These are phyloP conservation scores for Heliamphora exappendiculata DNA, from an alignment of 148 eudicot genomes.

Conservation along the genomic window DNA sequence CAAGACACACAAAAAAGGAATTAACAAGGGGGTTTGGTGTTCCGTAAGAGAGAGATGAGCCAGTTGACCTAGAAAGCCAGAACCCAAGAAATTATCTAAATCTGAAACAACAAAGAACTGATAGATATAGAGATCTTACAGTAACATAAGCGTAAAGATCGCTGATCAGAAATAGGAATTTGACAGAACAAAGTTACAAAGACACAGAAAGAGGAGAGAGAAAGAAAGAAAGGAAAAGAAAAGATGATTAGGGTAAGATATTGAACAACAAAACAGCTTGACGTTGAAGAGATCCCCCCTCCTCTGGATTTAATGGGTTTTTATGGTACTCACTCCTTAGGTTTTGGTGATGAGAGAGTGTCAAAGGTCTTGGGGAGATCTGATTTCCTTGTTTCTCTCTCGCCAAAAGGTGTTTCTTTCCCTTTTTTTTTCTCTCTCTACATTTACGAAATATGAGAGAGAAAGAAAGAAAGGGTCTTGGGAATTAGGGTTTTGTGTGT, in stretches of 20 bases:
- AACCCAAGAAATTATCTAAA: neutral
- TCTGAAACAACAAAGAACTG: neutral
- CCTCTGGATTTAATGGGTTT: neutral
- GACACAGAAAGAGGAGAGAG: neutral
- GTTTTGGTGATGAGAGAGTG: conserved; percentile 5
- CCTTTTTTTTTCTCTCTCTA: neutral
- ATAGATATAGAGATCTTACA: neutral
- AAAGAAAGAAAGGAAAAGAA: neutral
- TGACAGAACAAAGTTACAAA: no score
- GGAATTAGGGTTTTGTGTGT: conserved; percentile 13
- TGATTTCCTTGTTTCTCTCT: conserved; percentile 9
- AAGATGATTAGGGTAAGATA: neutral
- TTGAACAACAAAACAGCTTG: neutral
- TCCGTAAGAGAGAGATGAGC: neutral
- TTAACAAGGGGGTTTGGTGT: neutral
- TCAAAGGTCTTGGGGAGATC: conserved; percentile 1
- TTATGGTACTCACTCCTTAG: neutral
- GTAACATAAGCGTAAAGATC: no score
- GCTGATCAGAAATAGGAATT: no score
- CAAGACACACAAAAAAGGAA: neutral
- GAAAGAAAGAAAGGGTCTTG: neutral
- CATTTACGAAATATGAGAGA: neutral
- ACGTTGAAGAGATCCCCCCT: neutral
- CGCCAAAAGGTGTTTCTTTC: neutral
- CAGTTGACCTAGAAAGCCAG: conserved; percentile 8